Conservation (phyloP, 1,284 basidiomycete species). For the Ceratobasidium sp. region DNA sequence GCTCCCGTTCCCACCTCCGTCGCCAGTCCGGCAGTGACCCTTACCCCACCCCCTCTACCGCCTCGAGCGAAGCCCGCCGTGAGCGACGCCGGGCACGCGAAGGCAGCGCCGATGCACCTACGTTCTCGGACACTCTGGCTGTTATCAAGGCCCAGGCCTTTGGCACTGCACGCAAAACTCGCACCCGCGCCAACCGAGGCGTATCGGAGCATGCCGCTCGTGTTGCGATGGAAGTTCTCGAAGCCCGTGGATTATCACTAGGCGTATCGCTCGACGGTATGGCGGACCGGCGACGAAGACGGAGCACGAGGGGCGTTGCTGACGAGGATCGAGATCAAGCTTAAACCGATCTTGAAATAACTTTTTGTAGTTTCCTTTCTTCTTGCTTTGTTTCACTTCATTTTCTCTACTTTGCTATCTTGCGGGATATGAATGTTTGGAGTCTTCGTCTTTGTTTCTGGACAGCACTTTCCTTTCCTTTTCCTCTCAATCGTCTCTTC, state of each 20-base stretch:
- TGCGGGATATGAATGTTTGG: too few relatives aligned
- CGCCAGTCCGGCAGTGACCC: constrained; percentile 46
- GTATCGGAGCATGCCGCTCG: constrained; percentile 69
- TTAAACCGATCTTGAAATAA: background rate
- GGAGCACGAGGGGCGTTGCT: constrained; percentile 11
- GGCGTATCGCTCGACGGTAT: constrained; percentile 51
- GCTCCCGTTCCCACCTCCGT: constrained; percentile 39
- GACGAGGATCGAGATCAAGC: constrained; percentile 4
- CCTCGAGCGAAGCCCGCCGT: constrained; percentile 48
- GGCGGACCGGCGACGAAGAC: constrained; percentile 36
- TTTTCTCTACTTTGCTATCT: background rate
- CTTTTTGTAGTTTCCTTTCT: constrained; percentile 5
- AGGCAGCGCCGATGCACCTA: constrained; percentile 49
- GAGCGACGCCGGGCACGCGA: constrained; percentile 22
- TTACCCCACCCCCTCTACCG: constrained; percentile 61
- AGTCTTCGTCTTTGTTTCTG: too few relatives aligned
- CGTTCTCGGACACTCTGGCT: constrained; percentile 76
- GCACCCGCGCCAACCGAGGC: constrained; percentile 60
- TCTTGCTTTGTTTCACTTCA: background rate
- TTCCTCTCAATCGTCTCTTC: constrained; percentile 5
- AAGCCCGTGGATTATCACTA: constrained; percentile 73
- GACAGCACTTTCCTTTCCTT: too few relatives aligned
- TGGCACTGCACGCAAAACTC: constrained; percentile 76
- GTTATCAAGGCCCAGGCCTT: constrained; percentile 87
- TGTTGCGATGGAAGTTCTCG: constrained; percentile 75